phyloP scores from a whole-genome alignment of 345 rosid species.

The Orychophragmus violaceus region DNA sequence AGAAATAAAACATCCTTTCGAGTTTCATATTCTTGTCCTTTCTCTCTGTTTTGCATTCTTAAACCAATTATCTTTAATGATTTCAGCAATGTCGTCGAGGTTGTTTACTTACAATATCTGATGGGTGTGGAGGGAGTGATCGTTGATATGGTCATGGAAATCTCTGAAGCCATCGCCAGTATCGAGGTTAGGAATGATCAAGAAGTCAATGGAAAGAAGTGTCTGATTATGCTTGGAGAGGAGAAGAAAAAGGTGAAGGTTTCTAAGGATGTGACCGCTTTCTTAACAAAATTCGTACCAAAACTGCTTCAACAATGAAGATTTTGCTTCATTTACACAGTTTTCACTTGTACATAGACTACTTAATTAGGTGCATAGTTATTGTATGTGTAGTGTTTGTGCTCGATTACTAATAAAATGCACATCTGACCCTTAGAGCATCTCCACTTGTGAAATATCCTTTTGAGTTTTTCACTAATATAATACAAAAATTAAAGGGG shows the following conservation, averaged over 20 bases:
- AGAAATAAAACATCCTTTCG: neutral
- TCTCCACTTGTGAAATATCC: too few species aligned
- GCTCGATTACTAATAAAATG: too few species aligned
- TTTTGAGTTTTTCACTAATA: too few species aligned
- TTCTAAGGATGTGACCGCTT: conserved; percentile 41
- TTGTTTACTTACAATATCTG: conserved; percentile 46
- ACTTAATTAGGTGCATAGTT: neutral
- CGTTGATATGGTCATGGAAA: conserved; percentile 49
- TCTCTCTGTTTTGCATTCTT: neutral
- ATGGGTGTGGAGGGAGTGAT: conserved; percentile 72
- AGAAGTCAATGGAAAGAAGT: conserved; percentile 1
- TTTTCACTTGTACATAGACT: conserved; percentile 2
- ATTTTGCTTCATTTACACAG: neutral
- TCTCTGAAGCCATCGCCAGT: conserved; percentile 41
- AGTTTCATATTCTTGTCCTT: neutral
- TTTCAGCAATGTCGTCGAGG: conserved; percentile 56
- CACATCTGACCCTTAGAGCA: too few species aligned
- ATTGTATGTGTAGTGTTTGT: neutral
- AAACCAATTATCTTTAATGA: neutral
- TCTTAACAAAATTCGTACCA: conserved; percentile 39
- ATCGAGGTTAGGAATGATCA: conserved; percentile 10
- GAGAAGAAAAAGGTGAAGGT: conserved; percentile 30
- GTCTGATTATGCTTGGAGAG: neutral
- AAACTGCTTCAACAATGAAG: conserved; percentile 25
- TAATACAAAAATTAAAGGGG: too few species aligned